Base-by-base conservation (phyloP, 768 basidiomycete species). In the Collybia sp. region DNA sequence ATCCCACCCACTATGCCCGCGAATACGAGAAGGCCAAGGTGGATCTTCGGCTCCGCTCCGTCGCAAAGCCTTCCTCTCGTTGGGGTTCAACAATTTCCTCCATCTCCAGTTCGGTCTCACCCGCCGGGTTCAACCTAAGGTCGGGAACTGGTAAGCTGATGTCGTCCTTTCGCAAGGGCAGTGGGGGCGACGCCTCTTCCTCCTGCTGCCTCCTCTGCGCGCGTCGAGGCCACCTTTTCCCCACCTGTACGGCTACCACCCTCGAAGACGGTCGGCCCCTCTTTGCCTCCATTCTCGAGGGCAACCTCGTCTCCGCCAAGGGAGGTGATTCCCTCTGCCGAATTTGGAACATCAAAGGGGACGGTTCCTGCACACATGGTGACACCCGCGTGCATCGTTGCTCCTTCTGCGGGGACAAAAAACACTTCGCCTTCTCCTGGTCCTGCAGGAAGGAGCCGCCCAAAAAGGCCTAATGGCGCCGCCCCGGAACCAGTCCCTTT, bases 391-490 rank as follows among this genome's bases (percentile, higher is more conserved):
- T 53, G 35, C 64, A 68, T 40, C 16, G 58, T 40, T 68, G 64
- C 52, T 62, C 62, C 32, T 58, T 63, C 52, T 66, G 65, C 41
- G 59, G 61, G 1, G 45, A 41, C n/a, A 44, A 48, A 11, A 38
- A 38, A 12, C 64, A 67, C 46, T 33, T 52, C 17, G 61, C 63
- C 40, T 46, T 65, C 44, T 53, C 61, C n/a, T 58, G 52, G 51
- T 47, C 40, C 18, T 63, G 64, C 54, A 50, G 51, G 19, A 15
- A 36, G 5, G 46, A 40, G 15, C 49, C 19, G 43, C 25, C 25
- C 25, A 25, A 25, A 25, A 25, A 25, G 8, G 3, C 25, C 25
- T 25, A 8, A 25, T 8, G 3, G 4, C 25, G 4, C 19, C 19
- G 17, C 57, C 15, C 41, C 50, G 12, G 15, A 11, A 16, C 52